These are phyloP conservation scores for Tylopilus plumbeoviolaceoides DNA, from an alignment of 768 basidiomycete species.

Conservation along the genomic window DNA sequence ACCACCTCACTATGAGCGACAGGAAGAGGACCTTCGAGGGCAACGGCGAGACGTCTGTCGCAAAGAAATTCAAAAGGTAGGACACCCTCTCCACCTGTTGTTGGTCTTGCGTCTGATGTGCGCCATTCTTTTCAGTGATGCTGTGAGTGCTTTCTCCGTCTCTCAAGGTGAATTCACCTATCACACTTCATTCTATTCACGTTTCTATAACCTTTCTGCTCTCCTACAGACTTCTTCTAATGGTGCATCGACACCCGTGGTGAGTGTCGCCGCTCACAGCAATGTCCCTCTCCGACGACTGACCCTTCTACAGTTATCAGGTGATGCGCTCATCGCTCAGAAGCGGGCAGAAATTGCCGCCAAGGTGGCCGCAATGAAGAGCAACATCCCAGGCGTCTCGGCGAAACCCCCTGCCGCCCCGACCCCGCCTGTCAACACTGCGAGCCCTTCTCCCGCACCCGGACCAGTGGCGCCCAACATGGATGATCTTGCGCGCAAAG, in stretches of 20 bases:
- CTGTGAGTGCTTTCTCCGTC: conserved; percentile 52
- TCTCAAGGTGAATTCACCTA: conserved; percentile 70
- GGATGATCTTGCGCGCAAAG: conserved; percentile 64
- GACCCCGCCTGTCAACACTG: conserved; percentile 17
- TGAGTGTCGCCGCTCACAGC: conserved; percentile 31
- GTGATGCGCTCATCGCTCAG: conserved; percentile 71
- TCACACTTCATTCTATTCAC: conserved; percentile 50
- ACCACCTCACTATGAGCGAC: conserved; percentile 52
- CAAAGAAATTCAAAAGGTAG: conserved; percentile 70
- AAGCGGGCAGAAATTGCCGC: conserved; percentile 83
- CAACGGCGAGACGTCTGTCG: conserved; percentile 41
- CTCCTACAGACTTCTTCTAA: conserved; percentile 47
- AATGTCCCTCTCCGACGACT: neutral
- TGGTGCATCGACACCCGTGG: conserved; percentile 40
- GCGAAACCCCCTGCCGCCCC: conserved; percentile 26
- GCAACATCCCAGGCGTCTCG: conserved; percentile 29
- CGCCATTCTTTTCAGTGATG: conserved; percentile 45
- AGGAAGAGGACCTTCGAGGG: conserved; percentile 60
- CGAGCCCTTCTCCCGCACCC: conserved; percentile 38
- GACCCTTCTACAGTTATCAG: conserved; percentile 36
- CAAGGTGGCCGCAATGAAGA: conserved; percentile 75
- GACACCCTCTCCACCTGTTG: conserved; percentile 16
- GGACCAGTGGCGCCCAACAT: conserved; percentile 40
- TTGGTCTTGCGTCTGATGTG: conserved; percentile 2
- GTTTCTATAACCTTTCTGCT: conserved; percentile 62